A percentile compares a stretch with the other conserved stretches of the same genome.
These are phyloP conservation scores for Plasmodium billcollinsi DNA, from an alignment of 169 alveolate species.

Conservation along the genomic window DNA sequence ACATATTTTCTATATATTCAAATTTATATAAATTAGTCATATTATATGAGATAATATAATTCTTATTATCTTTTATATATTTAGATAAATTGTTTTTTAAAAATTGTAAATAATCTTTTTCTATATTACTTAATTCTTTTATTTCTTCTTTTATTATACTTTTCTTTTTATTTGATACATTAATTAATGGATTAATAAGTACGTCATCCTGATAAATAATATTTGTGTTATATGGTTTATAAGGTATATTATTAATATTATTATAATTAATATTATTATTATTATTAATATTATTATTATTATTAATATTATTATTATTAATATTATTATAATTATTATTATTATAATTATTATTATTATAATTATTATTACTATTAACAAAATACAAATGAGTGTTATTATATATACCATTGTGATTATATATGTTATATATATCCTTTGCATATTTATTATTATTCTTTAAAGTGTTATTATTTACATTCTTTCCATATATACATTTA, in stretches of 20 bases:
- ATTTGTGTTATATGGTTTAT: too few species aligned
- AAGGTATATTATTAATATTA: too few species aligned
- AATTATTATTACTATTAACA: too few species aligned
- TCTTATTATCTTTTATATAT: neutral
- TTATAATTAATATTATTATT: too few species aligned
- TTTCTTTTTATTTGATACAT: neutral
- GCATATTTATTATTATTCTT: neutral
- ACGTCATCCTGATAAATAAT: too few species aligned
- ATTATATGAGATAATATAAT: constrained; percentile 28
- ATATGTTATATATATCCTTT: neutral
- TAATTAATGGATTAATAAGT: neutral
- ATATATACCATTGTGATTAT: neutral
- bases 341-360: too few species aligned
- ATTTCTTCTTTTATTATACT: neutral
- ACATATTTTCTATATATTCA: constrained; percentile 19
- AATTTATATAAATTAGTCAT: constrained; percentile 11
- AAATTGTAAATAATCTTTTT: constrained; percentile 29
- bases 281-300: too few species aligned
- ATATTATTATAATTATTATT: too few species aligned
- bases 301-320: too few species aligned
- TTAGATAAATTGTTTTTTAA: constrained; percentile 5
- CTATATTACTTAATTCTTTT: constrained; percentile 17
- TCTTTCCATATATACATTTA: constrained; percentile 8
- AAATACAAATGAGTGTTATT: neutral
- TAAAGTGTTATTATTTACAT: neutral